Percentiles rank a stretch among this genome's conserved stretches.
phyloP scores from a whole-genome alignment of 1,284 basidiomycete genomes.

The Ceratorhiza oryzae-sativae region DNA sequence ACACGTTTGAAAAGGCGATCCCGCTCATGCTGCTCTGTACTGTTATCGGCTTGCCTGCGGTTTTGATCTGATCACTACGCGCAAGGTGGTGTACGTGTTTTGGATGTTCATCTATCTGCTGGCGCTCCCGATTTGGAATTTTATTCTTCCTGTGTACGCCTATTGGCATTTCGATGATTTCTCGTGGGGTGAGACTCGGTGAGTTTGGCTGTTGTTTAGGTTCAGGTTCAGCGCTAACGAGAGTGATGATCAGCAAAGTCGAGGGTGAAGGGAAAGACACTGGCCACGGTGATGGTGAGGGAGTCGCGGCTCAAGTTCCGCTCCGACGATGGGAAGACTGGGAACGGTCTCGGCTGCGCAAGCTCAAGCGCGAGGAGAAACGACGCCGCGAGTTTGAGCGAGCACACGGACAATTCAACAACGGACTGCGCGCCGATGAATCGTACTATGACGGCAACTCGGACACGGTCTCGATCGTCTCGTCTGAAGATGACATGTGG shows the following conservation, averaged over 20 bases:
- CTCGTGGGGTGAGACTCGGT: slow-evolving; percentile 98
- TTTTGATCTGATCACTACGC: slow-evolving; percentile 94
- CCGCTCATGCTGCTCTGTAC: slow-evolving; percentile 89
- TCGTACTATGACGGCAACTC: slow-evolving; percentile 63
- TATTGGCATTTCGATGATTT: slow-evolving; percentile 99
- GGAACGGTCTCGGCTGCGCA: slow-evolving; percentile 96
- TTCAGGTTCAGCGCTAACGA: background rate
- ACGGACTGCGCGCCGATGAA: slow-evolving; percentile 47
- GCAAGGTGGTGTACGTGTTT: slow-evolving; percentile 93
- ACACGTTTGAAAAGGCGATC: slow-evolving; percentile 86
- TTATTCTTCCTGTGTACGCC: slow-evolving; percentile 90
- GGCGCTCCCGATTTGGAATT: slow-evolving; percentile 95
- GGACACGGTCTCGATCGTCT: slow-evolving; percentile 77
- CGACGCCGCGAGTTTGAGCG: slow-evolving; percentile 81
- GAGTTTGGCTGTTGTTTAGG: slow-evolving; percentile 46
- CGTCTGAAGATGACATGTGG: slow-evolving; percentile 90
- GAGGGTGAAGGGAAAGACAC: slow-evolving; percentile 84
- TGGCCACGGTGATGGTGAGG: slow-evolving; percentile 75
- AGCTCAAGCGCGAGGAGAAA: slow-evolving; percentile 88
- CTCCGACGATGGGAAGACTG: slow-evolving; percentile 98
- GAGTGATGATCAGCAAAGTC: slow-evolving; percentile 72
- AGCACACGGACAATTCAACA: slow-evolving; percentile 64
- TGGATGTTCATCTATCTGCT: slow-evolving; percentile 98
- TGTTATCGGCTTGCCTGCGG: slow-evolving; percentile 91
- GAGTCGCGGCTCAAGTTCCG: slow-evolving; percentile 71